Conservation (phyloP, 768 basidiomycete species). For the Naematelia encephala region DNA sequence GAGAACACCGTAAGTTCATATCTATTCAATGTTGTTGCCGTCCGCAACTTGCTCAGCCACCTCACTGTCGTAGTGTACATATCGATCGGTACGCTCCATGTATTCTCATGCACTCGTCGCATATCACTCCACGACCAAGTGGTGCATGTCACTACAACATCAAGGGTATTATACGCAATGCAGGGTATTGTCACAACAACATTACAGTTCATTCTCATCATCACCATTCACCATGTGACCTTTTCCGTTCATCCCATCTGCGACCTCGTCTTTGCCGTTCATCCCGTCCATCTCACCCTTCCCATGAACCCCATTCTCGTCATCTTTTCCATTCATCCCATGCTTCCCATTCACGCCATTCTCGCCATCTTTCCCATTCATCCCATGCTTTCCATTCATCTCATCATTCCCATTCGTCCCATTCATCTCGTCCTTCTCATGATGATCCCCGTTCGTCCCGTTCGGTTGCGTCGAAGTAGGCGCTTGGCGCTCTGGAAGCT, state of each 20-base stretch:
- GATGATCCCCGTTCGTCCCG: background rate
- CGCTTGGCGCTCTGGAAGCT: slow-evolving; percentile 24
- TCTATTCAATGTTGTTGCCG: too few relatives aligned
- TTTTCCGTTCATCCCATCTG: too few relatives aligned
- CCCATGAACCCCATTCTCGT: background rate
- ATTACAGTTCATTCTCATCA: background rate
- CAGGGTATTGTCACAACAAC: background rate
- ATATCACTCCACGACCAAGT: too few relatives aligned
- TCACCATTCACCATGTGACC: too few relatives aligned
- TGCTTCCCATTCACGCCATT: background rate
- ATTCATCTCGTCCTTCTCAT: too few relatives aligned
- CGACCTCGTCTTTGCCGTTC: too few relatives aligned
- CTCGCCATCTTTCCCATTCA: too few relatives aligned
- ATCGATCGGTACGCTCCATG: too few relatives aligned
- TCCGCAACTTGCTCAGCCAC: too few relatives aligned
- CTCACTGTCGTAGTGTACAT: too few relatives aligned
- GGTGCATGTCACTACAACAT: background rate
- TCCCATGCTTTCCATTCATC: background rate
- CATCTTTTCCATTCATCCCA: background rate
- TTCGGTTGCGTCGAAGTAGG: background rate
- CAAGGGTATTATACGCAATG: background rate
- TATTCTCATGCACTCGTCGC: background rate
- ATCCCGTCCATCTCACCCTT: background rate
- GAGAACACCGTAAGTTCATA: too few relatives aligned
- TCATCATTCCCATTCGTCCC: background rate